phyloP scores from a whole-genome alignment of 345 rosid species.

The Noccaea bulbosa region DNA sequence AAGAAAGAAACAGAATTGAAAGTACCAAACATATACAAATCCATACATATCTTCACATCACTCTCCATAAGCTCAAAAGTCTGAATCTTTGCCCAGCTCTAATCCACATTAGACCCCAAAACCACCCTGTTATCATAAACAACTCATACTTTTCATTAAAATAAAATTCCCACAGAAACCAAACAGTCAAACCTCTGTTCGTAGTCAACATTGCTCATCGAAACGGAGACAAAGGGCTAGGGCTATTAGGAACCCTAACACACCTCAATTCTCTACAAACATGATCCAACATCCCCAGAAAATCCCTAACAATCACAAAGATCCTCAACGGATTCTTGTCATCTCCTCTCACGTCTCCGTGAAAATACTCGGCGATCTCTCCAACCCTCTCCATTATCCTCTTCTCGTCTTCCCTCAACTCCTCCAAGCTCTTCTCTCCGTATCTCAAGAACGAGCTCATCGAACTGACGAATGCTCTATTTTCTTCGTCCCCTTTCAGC shows the following conservation, averaged over 20 bases:
- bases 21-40: constrained; percentile 26
- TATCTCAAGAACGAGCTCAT: constrained; percentile 63
- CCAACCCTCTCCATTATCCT: constrained; percentile 69
- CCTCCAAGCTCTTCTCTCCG: constrained; percentile 67
- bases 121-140: constrained; percentile 28
- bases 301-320: constrained; percentile 96
- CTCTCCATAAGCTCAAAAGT: constrained; percentile 24
- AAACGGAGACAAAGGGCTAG: constrained; percentile 85
- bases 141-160: constrained; percentile 44
- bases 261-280: constrained; percentile 88
- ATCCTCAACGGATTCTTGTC: constrained; percentile 86
- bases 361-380: constrained; percentile 89
- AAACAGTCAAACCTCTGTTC: constrained; percentile 25
- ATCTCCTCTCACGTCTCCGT: constrained; percentile 85
- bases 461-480: constrained; percentile 53
- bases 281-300: constrained; percentile 91
- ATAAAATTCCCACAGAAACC: constrained; percentile 16
- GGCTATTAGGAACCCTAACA: constrained; percentile 59
- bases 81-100: constrained; percentile 26
- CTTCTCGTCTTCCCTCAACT: constrained; percentile 71
- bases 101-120: constrained; percentile 5
- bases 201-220: constrained; percentile 42
- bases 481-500: constrained; percentile 51
- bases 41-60: constrained; percentile 23
- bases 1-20: background rate